phyloP scores from a whole-genome alignment of 257 asterid genomes.

The Apocynum venetum region DNA sequence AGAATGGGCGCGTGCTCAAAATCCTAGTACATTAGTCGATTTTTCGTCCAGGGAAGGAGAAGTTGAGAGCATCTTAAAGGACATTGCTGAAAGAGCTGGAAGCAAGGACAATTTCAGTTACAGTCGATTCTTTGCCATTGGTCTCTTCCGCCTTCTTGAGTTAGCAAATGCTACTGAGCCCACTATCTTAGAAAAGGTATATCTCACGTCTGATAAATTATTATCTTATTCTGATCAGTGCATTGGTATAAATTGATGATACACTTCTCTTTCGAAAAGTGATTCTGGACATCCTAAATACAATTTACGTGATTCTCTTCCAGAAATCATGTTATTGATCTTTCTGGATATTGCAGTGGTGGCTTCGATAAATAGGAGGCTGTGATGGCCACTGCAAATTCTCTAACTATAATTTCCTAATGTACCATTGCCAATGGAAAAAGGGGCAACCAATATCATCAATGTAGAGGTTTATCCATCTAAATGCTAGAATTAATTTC shows the following conservation, averaged over 20 bases:
- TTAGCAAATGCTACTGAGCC: slow-evolving; percentile 87
- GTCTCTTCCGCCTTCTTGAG: slow-evolving; percentile 93
- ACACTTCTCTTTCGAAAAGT: not conserved
- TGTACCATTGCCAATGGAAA: not conserved
- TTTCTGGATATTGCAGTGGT: not conserved
- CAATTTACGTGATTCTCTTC: not conserved
- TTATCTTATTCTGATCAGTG: not conserved
- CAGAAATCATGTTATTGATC: not conserved
- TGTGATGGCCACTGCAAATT: not conserved
- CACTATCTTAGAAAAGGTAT: slow-evolving; percentile 70
- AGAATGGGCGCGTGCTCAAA: slow-evolving; percentile 85
- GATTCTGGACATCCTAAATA: not conserved
- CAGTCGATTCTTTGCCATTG: slow-evolving; percentile 91
- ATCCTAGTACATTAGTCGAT: slow-evolving; percentile 58
- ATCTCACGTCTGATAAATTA: not conserved
- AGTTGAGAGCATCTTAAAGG: slow-evolving; percentile 62
- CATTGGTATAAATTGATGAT: not conserved
- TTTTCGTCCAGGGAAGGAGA: slow-evolving; percentile 85
- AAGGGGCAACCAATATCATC: not conserved
- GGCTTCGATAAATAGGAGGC: not conserved
- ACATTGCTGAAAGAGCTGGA: slow-evolving; percentile 79
- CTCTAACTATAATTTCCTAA: not conserved
- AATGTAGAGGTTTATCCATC: not conserved
- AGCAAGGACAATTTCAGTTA: slow-evolving; percentile 66
- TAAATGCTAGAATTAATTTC: no score